These are phyloP conservation scores for Hygrophorus pudorinus DNA, from an alignment of 768 basidiomycete species.

Conservation along the genomic window DNA sequence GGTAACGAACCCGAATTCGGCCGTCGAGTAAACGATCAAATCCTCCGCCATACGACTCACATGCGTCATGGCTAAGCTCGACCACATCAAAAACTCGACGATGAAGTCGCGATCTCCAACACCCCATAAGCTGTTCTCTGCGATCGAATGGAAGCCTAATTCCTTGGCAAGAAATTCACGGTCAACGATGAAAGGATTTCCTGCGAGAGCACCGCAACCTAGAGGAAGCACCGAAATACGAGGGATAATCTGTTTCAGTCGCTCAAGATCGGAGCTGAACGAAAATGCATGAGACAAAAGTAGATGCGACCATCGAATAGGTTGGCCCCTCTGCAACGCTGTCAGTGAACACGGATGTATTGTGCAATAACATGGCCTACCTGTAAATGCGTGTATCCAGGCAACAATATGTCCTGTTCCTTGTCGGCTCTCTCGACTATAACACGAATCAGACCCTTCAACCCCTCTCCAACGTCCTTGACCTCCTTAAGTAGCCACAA, in stretches of 20 bases:
- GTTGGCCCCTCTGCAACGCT: slow-evolving; percentile 75
- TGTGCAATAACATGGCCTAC: slow-evolving; percentile 28
- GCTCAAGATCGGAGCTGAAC: slow-evolving; percentile 82
- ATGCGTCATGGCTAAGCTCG: slow-evolving; percentile 85
- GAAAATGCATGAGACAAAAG: slow-evolving; percentile 92
- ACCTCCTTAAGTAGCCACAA: slow-evolving; percentile 87
- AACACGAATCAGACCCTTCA: slow-evolving; percentile 76
- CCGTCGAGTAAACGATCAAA: slow-evolving; percentile 90
- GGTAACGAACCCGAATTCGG: slow-evolving; percentile 95
- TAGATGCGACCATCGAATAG: slow-evolving; percentile 97
- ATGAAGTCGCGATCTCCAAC: slow-evolving; percentile 97
- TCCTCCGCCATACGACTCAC: slow-evolving; percentile 94
- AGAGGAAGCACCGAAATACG: slow-evolving; percentile 91
- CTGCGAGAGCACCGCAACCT: slow-evolving; percentile 90
- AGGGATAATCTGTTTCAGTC: slow-evolving; percentile 73
- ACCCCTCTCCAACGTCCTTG: slow-evolving; percentile 47
- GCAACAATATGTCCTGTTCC: slow-evolving; percentile 84
- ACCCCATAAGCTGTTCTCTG: slow-evolving; percentile 95
- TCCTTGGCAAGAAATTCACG: slow-evolving; percentile 87
- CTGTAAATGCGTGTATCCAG: slow-evolving; percentile 97
- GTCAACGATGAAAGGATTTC: slow-evolving; percentile 92
- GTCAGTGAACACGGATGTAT: not conserved
- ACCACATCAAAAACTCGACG: slow-evolving; percentile 96
- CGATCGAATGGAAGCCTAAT: slow-evolving; percentile 78
- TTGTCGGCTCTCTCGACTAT: slow-evolving; percentile 90